Base-by-base conservation (phyloP, 2,329 filamentous ascomycete genomes). In the Talaromyces sp. region DNA sequence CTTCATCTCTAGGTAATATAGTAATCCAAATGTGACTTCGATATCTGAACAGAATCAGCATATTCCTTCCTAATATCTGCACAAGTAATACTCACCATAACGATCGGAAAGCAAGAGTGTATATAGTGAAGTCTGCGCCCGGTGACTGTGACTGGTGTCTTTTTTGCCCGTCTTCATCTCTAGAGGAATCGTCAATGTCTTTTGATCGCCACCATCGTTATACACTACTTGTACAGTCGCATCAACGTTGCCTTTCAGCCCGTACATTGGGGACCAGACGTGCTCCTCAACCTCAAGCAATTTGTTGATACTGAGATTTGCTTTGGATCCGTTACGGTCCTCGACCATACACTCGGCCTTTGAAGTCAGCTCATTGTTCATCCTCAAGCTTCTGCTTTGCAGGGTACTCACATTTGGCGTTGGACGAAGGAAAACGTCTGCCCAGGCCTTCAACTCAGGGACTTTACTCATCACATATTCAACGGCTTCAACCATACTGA, bases 211-310 rank as follows among this genome's bases (percentile, higher is more conserved):
- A 25, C 85, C 83, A 58, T 96, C 88, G 57, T 84, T 79, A 79
- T 97, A 89, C 0, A 83, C 84, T 15, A 94, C 88, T 75, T 99
- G 90, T 1, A 99, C 89, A 0, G 94, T 97, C 28, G 94, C 94
- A 75, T 99, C 94, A 60, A 99, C 94, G 66, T 97, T 99, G 31
- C 94, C 94, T 72, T 99, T 99, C 15, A 99, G 79, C 0, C 94
- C 94, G 70, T 96, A 99, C 84, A 91, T 93, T 0, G 94, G 94
- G 6, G 93, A 97, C 94, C 94, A 99, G 28, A 99, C 86, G 69
- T 97, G 94, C 72, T 99, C 94, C 71, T 99, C 94, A 9, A 99
- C 89, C 69, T 97, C 94, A 13, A 99, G 86, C 28, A 99, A 79
- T 70, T 97, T 99, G 67, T 87, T 95, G 64, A 99, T 86, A 64